Evolutionary conservation across 352 stramenopile species (phyloP), one percentile per base, ranked within the genome.

Genomic region (Pythium grandisporangium): DNA sequence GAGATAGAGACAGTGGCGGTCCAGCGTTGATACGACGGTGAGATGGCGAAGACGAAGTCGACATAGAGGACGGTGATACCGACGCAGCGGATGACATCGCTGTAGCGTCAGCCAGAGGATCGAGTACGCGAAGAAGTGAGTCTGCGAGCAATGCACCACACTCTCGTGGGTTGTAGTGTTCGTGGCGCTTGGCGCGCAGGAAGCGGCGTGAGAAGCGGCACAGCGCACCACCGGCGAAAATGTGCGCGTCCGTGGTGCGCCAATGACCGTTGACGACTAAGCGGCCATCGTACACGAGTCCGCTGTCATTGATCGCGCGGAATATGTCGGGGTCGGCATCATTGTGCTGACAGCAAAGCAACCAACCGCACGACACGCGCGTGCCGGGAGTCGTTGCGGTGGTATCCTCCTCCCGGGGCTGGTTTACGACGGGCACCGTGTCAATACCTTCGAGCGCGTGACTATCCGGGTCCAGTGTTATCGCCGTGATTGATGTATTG

Each of bases 241-340:
- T 77, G 26, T 58, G 49, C 8, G 67, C 54, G 48, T 97, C 89
- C 0, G 81, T 83, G 21, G 89, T 97, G 21, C 69, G 66, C 65
- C 96, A 87, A 26, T 59, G 52, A 12, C 74, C 74, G 46, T 94
- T 84, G 17, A 96, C 87, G 24, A 96, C 86, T 22, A 97, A 69
- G 1, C 84, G 69, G 0, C 87, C 87, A 51, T 97, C 87, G 54
- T 95, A 96, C 17, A 96, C 87, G 24, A 97, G 71, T 6, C 87
- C 89, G 42, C 73, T 84, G 34, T 94, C 81, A 53, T 96, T 96
- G 37, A 95, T 83, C 8, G 85, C 85, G 4, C 69, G 69, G 51
- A 96, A 97, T 1, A 95, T 56, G 56, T 95, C 84, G 13, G 73
- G 66, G 53, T 95, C 82, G 11, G 83, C 70, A 49, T 96, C 86